Evolutionary conservation across 2,329 filamentous ascomycete genomes (phyloP).

Genomic region (Apiospora malaysiana): DNA sequence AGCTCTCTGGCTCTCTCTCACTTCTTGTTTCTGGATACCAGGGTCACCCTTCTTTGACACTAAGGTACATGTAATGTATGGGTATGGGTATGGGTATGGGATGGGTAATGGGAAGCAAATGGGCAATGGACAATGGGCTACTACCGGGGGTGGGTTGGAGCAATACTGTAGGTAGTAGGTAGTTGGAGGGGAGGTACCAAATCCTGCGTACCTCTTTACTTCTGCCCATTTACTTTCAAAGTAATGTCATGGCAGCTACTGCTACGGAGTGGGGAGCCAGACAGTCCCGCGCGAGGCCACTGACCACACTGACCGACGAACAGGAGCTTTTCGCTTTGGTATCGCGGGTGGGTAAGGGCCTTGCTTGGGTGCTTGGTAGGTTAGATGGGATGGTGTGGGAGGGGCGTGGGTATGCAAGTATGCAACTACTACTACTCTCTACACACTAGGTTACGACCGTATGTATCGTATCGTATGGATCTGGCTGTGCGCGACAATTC

Average conservation of each 20-base stretch:
- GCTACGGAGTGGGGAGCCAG: slow-evolving; percentile 3
- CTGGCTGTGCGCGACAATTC: neutral
- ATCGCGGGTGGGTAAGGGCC: slow-evolving; percentile 19
- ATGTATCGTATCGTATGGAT: neutral
- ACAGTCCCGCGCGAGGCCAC: slow-evolving; percentile 3
- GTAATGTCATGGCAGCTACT: slow-evolving; percentile 2
- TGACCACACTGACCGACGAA: slow-evolving; percentile 9
- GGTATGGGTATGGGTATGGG: slow-evolving; percentile 11
- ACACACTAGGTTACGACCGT: slow-evolving; percentile 5
- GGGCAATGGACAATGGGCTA: neutral
- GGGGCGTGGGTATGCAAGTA: slow-evolving; percentile 17
- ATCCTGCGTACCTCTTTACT: neutral
- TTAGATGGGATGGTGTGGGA: slow-evolving; percentile 18
- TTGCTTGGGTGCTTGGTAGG: neutral
- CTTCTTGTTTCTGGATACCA: slow-evolving; percentile 11
- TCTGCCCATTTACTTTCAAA: neutral
- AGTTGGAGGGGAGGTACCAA: slow-evolving; percentile 4
- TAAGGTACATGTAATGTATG: slow-evolving; percentile 6
- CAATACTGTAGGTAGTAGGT: too few relatives aligned
- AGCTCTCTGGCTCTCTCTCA: neutral
- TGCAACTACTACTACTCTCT: neutral
- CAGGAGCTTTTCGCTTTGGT: slow-evolving; percentile 12
- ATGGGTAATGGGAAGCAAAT: neutral
- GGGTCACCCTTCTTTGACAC: slow-evolving; percentile 11
- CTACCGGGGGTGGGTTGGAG: neutral